Conservation (phyloP, 768 basidiomycete species). For the Suillus spraguei region DNA sequence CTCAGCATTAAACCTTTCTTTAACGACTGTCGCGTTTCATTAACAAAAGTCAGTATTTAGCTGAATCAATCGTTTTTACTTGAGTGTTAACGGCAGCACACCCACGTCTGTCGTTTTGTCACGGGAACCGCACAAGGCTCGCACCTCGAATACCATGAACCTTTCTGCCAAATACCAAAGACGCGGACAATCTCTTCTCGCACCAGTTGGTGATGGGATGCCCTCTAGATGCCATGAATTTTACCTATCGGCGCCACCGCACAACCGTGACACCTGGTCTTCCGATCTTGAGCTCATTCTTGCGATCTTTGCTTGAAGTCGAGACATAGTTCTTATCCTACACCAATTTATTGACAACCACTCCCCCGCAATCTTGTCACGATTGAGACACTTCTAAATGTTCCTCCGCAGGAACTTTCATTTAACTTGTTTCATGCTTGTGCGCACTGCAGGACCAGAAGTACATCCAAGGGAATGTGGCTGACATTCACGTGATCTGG, state of each 20-base stretch:
- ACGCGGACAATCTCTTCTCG: not conserved
- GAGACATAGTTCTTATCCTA: not conserved
- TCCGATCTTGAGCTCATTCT: not conserved
- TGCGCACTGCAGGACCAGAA: not conserved
- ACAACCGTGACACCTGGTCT: constrained; percentile 1
- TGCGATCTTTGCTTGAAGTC: not conserved
- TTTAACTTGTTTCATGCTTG: not conserved
- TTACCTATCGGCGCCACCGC: not conserved
- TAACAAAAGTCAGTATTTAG: not conserved
- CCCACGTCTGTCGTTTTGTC: not conserved
- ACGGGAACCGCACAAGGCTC: constrained; percentile 7
- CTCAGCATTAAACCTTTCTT: constrained; percentile 8
- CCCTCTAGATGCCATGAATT: not conserved
- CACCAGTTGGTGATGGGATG: not conserved
- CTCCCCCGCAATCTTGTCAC: constrained; percentile 3
- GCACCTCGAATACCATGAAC: not conserved
- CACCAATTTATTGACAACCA: not conserved
- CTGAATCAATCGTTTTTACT: not conserved
- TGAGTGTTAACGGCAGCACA: not conserved
- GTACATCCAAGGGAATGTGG: not conserved
- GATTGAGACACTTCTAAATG: constrained; percentile 1
- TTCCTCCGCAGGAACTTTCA: constrained; percentile 1
- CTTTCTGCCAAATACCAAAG: not conserved
- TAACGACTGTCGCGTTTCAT: constrained; percentile 1
- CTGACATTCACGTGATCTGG: not conserved